phyloP scores from a whole-genome alignment of 208 protist genomes.

The Leishmania braziliensis region DNA sequence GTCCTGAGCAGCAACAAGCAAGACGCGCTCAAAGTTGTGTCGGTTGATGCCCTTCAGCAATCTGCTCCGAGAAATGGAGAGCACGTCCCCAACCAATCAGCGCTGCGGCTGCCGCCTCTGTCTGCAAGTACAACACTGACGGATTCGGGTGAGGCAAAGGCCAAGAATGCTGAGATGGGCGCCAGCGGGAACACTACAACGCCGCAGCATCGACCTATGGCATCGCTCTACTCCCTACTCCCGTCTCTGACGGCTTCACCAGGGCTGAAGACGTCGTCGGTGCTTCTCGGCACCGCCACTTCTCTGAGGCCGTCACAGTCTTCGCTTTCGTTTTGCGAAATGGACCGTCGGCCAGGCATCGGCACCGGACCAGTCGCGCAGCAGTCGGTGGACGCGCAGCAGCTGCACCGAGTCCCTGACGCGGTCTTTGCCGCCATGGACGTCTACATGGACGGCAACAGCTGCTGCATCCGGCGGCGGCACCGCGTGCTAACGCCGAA shows the following conservation, averaged over 20 bases:
- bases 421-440: slow-evolving; percentile 53
- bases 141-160: no score
- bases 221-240: slow-evolving; percentile 14
- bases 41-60: slow-evolving; percentile 4
- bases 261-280: no score
- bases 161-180: not conserved
- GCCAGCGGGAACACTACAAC: not conserved
- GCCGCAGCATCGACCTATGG: not conserved
- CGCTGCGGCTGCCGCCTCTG: not conserved
- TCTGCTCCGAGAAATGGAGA: not conserved
- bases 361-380: slow-evolving; percentile 15
- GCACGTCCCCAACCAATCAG: no score
- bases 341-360: slow-evolving; percentile 25
- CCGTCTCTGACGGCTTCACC: slow-evolving; percentile 4
- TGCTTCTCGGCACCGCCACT: not conserved
- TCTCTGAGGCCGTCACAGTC: not conserved
- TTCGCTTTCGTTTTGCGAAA: slow-evolving; percentile 17
- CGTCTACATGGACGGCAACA: slow-evolving; percentile 80
- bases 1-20: not conserved
- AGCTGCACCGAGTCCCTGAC: slow-evolving; percentile 21
- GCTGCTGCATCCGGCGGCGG: slow-evolving; percentile 53
- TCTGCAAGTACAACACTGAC: not conserved
- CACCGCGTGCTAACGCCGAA: slow-evolving; percentile 7
- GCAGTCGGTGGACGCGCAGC: slow-evolving; percentile 24
- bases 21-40: slow-evolving; percentile 6